A percentile compares a stretch with the other conserved stretches of the same genome.
Conservation (phyloP, 2,329 filamentous ascomycete species). For the Hortaea sp. region DNA sequence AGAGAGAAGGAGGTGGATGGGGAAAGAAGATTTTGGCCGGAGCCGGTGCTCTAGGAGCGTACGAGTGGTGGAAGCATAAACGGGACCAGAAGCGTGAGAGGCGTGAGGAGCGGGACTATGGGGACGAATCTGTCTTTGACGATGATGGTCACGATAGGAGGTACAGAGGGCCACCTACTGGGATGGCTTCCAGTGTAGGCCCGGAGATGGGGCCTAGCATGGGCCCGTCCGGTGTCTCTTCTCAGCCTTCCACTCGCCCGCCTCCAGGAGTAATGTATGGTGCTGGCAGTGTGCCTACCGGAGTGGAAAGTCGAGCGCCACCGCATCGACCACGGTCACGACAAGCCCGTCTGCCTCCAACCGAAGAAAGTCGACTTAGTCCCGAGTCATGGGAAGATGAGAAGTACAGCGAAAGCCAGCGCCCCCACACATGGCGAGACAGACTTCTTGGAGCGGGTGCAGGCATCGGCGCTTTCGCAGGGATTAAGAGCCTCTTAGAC, state of each 20-base stretch:
- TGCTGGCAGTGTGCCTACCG: conserved; percentile 5
- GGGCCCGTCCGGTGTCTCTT: conserved; percentile 3
- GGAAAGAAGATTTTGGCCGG: conserved; percentile 40
- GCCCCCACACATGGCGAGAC: conserved; percentile 34
- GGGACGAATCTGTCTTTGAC: conserved; percentile 5
- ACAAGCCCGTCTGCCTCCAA: not conserved
- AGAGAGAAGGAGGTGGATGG: conserved; percentile 20
- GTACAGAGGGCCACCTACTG: not conserved
- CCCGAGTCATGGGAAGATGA: conserved; percentile 30
- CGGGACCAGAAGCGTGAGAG: conserved; percentile 16
- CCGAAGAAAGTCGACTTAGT: conserved; percentile 15
- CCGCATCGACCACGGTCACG: not conserved
- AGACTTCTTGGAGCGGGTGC: conserved; percentile 36
- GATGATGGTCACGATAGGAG: conserved; percentile 1
- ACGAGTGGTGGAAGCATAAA: conserved; percentile 42
- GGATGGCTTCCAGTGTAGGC: not conserved
- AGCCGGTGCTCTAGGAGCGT: conserved; percentile 48
- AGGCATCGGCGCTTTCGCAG: conserved; percentile 31
- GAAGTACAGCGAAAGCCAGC: conserved; percentile 27
- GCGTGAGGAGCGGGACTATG: conserved; percentile 18
- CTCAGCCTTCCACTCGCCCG: conserved; percentile 8
- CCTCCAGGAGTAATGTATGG: conserved; percentile 8
- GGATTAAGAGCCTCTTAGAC: conserved; percentile 46
- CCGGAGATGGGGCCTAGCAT: not conserved
- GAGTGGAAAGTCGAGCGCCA: conserved; percentile 2